Evolutionary conservation across 176 grass and related monocot genomes (phyloP).

Genomic region (Hordeum vulgare): DNA sequence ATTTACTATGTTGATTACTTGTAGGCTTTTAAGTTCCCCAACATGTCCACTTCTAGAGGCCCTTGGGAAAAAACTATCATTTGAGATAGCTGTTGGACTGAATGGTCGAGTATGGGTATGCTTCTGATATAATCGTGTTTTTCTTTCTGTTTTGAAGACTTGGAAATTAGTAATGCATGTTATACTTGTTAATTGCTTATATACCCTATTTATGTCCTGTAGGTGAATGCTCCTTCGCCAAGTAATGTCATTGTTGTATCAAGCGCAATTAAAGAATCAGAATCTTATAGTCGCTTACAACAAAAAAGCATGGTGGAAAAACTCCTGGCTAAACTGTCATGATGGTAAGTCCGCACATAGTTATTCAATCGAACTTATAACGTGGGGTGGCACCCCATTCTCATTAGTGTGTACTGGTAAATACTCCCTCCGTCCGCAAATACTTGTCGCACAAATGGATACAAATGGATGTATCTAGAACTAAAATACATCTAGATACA

Average conservation of each 20-base stretch:
- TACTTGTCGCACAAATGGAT: too few relatives aligned
- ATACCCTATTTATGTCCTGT: slow-evolving; percentile 5
- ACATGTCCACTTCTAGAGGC: slow-evolving; percentile 79
- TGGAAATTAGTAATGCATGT: not conserved
- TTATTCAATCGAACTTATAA: not conserved
- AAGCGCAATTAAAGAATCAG: slow-evolving; percentile 70
- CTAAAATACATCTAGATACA: too few relatives aligned
- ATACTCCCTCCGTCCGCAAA: not conserved
- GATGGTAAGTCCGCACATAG: slow-evolving; percentile 25
- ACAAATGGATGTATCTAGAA: too few relatives aligned
- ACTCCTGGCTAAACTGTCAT: slow-evolving; percentile 58
- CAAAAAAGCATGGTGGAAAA: slow-evolving; percentile 85
- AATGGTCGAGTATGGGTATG: slow-evolving; percentile 94
- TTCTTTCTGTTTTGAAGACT: slow-evolving; percentile 1
- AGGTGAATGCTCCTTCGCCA: slow-evolving; percentile 85
- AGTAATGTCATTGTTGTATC: slow-evolving; percentile 65
- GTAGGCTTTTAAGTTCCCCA: slow-evolving; percentile 78
- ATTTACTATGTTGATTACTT: slow-evolving; percentile 14
- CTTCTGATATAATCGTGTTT: not conserved
- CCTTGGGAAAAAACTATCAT: slow-evolving; percentile 75
- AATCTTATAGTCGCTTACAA: slow-evolving; percentile 66
- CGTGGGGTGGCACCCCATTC: not conserved
- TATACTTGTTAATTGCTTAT: not conserved
- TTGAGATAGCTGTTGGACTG: slow-evolving; percentile 82
- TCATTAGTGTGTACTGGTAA: not conserved